Evolutionary conservation across 306 rosid genomes (phyloP).

Genomic region (Casuarina equisetifolia): DNA sequence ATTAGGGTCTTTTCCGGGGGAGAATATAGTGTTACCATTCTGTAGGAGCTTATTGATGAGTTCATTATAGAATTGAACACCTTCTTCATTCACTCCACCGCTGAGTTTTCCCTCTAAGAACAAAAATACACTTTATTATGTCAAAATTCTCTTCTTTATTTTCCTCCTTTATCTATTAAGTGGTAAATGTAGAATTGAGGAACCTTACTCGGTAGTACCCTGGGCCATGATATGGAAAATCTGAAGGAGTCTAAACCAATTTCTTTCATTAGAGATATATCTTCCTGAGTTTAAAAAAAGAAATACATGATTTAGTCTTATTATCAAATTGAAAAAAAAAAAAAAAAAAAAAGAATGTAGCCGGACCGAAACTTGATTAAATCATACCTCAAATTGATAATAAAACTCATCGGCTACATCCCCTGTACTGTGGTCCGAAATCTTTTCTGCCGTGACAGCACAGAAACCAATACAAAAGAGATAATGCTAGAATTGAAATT

Average conservation of each 20-base stretch:
- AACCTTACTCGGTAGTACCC: conserved; percentile 49
- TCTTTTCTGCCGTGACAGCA: conserved; percentile 40
- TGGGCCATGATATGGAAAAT: conserved; percentile 60
- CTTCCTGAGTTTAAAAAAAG: conserved; percentile 28
- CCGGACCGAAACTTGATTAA: not conserved
- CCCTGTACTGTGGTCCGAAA: conserved; percentile 41
- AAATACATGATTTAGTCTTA: not conserved
- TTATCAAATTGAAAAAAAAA: not conserved
- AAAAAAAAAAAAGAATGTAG: too few species aligned
- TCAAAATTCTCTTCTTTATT: not conserved
- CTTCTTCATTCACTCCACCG: conserved; percentile 29
- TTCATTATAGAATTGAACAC: conserved; percentile 51
- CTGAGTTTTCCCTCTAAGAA: conserved; percentile 24
- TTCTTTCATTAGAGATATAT: conserved; percentile 41
- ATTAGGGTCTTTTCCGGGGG: not conserved
- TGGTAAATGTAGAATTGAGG: not conserved
- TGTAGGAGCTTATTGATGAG: conserved; percentile 45
- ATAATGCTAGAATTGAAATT: not conserved
- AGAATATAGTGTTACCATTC: conserved; percentile 31
- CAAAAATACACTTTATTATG: not conserved
- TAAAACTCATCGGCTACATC: conserved; percentile 37
- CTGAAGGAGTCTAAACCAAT: conserved; percentile 55
- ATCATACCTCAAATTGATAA: conserved; percentile 42
- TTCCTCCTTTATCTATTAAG: not conserved
- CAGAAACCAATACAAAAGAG: not conserved